Percentiles rank a stretch among this genome's conserved stretches.
These are phyloP conservation scores for Limtongia smithiae DNA, from an alignment of 805 yeast genomes.

Conservation along the genomic window DNA sequence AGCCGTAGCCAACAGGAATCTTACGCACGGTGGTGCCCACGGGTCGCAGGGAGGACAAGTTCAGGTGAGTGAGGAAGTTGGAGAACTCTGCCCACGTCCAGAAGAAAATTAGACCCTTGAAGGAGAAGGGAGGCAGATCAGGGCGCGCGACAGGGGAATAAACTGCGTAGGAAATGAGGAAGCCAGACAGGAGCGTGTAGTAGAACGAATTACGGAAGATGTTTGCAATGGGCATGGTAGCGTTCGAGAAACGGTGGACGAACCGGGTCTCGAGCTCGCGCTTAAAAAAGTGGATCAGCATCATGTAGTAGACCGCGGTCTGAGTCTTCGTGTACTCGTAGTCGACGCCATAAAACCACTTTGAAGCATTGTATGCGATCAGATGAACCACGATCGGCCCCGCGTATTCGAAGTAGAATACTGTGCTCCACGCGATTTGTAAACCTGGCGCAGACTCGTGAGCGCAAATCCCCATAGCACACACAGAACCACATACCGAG, in stretches of 20 bases:
- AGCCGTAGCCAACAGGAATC: constrained; percentile 83
- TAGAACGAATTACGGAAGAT: constrained; percentile 85
- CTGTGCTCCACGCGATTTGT: constrained; percentile 88
- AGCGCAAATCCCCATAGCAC: background rate
- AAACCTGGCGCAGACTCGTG: constrained; percentile 39
- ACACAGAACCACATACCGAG: constrained; percentile 49
- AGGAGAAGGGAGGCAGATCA: constrained; percentile 2
- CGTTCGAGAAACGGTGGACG: constrained; percentile 79
- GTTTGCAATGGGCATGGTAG: constrained; percentile 89
- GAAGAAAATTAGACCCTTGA: constrained; percentile 5
- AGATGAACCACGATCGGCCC: constrained; percentile 87
- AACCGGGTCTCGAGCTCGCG: constrained; percentile 84
- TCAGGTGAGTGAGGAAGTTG: constrained; percentile 68
- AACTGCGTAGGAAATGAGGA: constrained; percentile 48
- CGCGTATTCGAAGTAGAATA: constrained; percentile 79
- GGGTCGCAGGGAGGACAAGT: constrained; percentile 47
- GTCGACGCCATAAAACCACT: constrained; percentile 37
- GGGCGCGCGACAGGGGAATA: constrained; percentile 41
- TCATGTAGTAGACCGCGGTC: constrained; percentile 48
- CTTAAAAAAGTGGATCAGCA: constrained; percentile 73
- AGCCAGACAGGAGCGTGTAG: constrained; percentile 92
- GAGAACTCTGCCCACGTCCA: constrained; percentile 58
- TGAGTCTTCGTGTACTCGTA: constrained; percentile 52
- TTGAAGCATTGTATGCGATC: constrained; percentile 51
- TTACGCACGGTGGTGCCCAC: constrained; percentile 45